phyloP scores from a whole-genome alignment of 441 rosid genomes.

The Caryocar brasiliense region DNA sequence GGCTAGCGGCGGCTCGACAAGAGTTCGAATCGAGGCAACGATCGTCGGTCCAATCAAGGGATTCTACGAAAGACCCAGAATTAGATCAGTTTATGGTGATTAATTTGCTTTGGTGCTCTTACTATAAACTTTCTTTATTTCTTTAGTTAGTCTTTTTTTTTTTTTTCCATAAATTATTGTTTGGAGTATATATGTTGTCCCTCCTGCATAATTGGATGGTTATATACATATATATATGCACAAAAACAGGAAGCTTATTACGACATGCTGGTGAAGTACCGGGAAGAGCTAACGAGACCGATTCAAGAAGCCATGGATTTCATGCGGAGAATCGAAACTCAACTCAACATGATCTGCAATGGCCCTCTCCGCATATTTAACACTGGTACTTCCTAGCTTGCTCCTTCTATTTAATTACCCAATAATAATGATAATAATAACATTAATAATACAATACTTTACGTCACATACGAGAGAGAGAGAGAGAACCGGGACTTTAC shows the following conservation, averaged over 20 bases:
- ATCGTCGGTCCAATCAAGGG: conserved; percentile 29
- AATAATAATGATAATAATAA: no score
- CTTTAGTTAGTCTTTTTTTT: not conserved
- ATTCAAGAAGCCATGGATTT: conserved; percentile 95
- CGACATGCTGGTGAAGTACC: conserved; percentile 86
- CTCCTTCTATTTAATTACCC: not conserved
- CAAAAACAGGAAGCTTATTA: conserved; percentile 74
- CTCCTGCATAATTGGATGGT: no score
- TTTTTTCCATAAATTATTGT: not conserved
- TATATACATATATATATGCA: no score
- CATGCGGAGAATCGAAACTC: conserved; percentile 91
- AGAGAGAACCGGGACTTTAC: no score
- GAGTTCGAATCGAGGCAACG: conserved; percentile 67
- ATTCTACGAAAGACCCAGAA: conserved; percentile 69
- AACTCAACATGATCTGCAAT: conserved; percentile 66
- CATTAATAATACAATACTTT: no score
- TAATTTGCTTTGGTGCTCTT: not conserved
- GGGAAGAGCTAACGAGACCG: conserved; percentile 82
- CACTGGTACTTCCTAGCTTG: conserved; percentile 32
- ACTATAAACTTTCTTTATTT: not conserved
- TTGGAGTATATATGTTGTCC: not conserved
- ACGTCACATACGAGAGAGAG: no score
- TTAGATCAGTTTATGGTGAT: conserved; percentile 94
- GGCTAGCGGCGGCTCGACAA: conserved; percentile 57
- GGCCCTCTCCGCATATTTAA: conserved; percentile 65